Evolutionary conservation across 768 basidiomycete species (phyloP), one percentile per base, ranked within the genome.

Genomic region (Amanita rimosa): DNA sequence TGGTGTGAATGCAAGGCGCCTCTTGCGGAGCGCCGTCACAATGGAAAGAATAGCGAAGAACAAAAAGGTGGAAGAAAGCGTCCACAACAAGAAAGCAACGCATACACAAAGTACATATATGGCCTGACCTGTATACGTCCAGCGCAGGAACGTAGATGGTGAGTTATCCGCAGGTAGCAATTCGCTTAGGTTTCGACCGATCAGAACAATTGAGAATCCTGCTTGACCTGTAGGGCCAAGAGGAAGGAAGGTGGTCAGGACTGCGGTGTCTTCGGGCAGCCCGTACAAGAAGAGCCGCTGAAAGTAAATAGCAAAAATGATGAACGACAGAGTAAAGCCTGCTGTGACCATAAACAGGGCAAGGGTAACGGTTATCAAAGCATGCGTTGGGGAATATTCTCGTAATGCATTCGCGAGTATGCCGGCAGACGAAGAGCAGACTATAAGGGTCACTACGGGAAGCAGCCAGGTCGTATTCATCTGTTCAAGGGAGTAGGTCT

Each of bases 141-240:
- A 58, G 8, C 55, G 56, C 11, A 76, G 64, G 42, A 78, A 64
- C 6, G 57, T 53, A 11, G 68, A 67, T 14, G 48, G 49, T 19
- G 63, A 65, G 8, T 62, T 58, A 22, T 60, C 53, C 13, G 56
- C 46, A 13, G 71, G 72, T 4, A 74, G 56, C 1, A 70, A 41
- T 1, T 44, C 55, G 33, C 63, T 60, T 58, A 77, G 67, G 44
- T 65, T 70, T 13, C 74, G 67, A 8, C 81, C 81, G n/a, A 79
- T 71, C 5, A 80, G 56, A 14, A 81, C 63, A 33, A 80, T 58
- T 1, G 76, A 68, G 53, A 72, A 79, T 1, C 79, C 81, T 8
- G 79, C 73, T 58, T 88, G 85, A 19, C 79, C 84, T 46, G 75
- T 74, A 0, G 86, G 83, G 3, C 87, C 87, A 2, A 88, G 62